Base-by-base conservation (phyloP, 2,329 filamentous ascomycete genomes). In the Neobulgaria alba region DNA sequence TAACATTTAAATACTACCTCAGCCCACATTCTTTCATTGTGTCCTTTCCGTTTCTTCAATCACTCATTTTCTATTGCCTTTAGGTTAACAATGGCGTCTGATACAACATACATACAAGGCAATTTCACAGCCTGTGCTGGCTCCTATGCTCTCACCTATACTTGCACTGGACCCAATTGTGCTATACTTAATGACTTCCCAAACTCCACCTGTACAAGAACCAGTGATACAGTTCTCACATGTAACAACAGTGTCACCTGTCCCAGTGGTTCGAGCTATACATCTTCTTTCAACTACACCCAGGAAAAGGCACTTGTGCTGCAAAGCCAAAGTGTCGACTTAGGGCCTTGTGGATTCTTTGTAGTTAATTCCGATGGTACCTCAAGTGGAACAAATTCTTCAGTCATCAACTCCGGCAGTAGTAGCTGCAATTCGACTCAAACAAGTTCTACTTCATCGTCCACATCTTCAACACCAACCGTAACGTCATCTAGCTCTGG, bases 161-260 rank as follows among this genome's bases (percentile, higher is more conserved):
- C n/a, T n/a, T 33, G 30, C 10, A 33, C 15, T 33, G 30, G 30
- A 17, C 30, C 30, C 5, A 33, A 17, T 17, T 33, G 30, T 17
- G 30, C 3, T 16, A 33, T 33, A 33, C 10, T 33, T 8, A 16
- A 14, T 3, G 14, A 14, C 10, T 33, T 33, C 18, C 30, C 30
- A 15, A 17, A n/a, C 9, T 17, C 18, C 30, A 33, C n/a, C 15
- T 33, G 30, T 15, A 33, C 30, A 14, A 33, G 14, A 9, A 33
- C 30, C 14, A 33, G 12, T 17, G 30, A 33, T 17, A n/a, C n/a
- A n/a, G n/a, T n/a, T n/a, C 30, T 33, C 30, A 33, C 3, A 7
- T 33, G 30, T 33, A 33, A 33, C 30, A 33, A 33, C 10, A 17
- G 30, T 16, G 30, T 33, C 30, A 33, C 30, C 12, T 33, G 30